Percentiles rank a stretch among this genome's conserved stretches.
These are phyloP conservation scores for Colletotrichum camelliae DNA, from an alignment of 2,329 filamentous ascomycete species.

Conservation along the genomic window DNA sequence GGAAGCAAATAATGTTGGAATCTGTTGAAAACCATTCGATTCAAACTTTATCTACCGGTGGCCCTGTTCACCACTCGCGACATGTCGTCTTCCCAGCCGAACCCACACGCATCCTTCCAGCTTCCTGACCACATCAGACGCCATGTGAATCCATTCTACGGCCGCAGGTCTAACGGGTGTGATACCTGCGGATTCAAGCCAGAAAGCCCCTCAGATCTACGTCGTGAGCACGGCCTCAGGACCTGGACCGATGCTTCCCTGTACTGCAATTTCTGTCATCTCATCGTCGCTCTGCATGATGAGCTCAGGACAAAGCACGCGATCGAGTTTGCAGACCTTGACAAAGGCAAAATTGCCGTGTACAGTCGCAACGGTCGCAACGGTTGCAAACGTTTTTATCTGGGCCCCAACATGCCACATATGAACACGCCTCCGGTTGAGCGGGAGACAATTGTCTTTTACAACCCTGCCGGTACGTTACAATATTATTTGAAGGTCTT, in stretches of 20 bases:
- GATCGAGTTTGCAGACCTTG: not conserved
- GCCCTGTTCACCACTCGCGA: not conserved
- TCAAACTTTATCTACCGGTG: too few species aligned
- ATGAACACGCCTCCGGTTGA: not conserved
- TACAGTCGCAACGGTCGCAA: not conserved
- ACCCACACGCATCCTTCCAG: not conserved
- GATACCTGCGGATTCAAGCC: not conserved
- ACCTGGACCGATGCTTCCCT: not conserved
- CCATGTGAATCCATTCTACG: not conserved
- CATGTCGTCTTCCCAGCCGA: not conserved
- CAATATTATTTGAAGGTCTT: not conserved
- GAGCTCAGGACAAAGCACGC: not conserved
- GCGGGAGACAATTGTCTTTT: not conserved
- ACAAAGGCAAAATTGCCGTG: not conserved
- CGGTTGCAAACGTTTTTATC: fast-evolving
- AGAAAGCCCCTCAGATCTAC: not conserved
- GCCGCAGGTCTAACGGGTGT: not conserved
- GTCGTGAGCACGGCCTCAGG: not conserved
- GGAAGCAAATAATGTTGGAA: too few species aligned
- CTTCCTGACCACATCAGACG: not conserved
- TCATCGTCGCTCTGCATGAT: not conserved
- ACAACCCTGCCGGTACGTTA: not conserved
- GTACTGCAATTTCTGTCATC: not conserved
- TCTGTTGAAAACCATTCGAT: fast-evolving
- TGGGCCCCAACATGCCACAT: not conserved